A percentile compares a stretch with the other conserved stretches of the same genome.
Evolutionary conservation across 1,284 basidiomycete genomes (phyloP).

Genomic region (Flammula alnicola): DNA sequence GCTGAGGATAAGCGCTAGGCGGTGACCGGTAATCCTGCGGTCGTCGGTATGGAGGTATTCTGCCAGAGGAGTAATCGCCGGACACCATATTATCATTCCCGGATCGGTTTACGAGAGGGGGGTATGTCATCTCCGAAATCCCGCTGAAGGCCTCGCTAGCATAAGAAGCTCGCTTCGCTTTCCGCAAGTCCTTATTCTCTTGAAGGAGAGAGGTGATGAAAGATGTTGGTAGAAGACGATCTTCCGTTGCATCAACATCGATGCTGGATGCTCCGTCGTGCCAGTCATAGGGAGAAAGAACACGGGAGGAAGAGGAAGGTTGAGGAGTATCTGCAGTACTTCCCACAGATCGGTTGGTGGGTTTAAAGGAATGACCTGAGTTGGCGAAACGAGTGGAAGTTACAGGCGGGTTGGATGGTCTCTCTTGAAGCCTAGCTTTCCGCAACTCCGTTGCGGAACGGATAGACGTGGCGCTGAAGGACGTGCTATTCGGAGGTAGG

Average conservation of each 20-base stretch:
- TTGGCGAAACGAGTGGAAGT: slow-evolving; percentile 17
- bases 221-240: slow-evolving; percentile 59
- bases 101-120: slow-evolving; percentile 34
- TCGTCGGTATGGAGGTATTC: slow-evolving; percentile 20
- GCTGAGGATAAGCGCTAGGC: slow-evolving; percentile 39
- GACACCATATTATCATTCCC: slow-evolving; percentile 6
- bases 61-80: slow-evolving; percentile 8
- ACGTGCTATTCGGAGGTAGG: slow-evolving; percentile 15
- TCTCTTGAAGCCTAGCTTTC: slow-evolving; percentile 15
- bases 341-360: not conserved
- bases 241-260: slow-evolving; percentile 57
- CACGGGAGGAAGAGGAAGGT: slow-evolving; percentile 25
- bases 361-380: slow-evolving; percentile 18
- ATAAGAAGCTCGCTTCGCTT: slow-evolving; percentile 34
- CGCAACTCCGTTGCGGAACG: slow-evolving; percentile 14
- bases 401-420: slow-evolving; percentile 7
- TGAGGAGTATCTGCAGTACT: slow-evolving; percentile 12
- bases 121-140: slow-evolving; percentile 58
- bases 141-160: slow-evolving; percentile 48
- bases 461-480: slow-evolving; percentile 11
- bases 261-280: slow-evolving; percentile 65
- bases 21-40: slow-evolving; percentile 36
- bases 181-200: slow-evolving; percentile 40
- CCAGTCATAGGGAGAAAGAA: slow-evolving; percentile 54
- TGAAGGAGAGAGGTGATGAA: slow-evolving; percentile 64